Evolutionary conservation across 2,329 filamentous ascomycete species (phyloP).

Genomic region (Ceratocystis colombiana): DNA sequence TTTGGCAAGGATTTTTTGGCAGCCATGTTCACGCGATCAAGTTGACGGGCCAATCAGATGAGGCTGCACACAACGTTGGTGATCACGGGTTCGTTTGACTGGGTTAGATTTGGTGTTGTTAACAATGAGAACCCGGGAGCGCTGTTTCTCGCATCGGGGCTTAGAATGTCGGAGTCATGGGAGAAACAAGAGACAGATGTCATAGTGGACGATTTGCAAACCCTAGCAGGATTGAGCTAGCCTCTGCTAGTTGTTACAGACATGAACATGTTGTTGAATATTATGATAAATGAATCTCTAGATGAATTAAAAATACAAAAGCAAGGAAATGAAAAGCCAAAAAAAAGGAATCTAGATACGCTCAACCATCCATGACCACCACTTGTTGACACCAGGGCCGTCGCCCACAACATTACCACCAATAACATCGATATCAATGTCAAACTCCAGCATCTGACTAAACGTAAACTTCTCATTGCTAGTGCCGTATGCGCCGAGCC

Average conservation of each 20-base stretch:
- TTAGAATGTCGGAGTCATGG: no score
- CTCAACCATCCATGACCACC: conserved; percentile 84
- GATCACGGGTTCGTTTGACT: conserved; percentile 1
- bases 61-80: neutral
- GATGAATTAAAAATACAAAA: conserved; percentile 2
- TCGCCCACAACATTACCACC: conserved; percentile 61
- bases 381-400: conserved; percentile 63
- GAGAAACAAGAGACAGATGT: no score
- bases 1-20: neutral
- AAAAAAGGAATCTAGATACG: conserved; percentile 39
- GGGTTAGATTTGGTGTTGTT: neutral
- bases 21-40: neutral
- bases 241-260: no score
- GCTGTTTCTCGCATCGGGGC: no score
- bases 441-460: conserved; percentile 70
- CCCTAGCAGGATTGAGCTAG: no score
- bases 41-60: conserved; percentile 6
- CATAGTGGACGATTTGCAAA: no score
- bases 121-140: no score
- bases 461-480: conserved; percentile 60
- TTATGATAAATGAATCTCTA: conserved; percentile 3
- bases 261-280: neutral
- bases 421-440: conserved; percentile 64
- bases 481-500: conserved; percentile 72
- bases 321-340: neutral